phyloP scores from a whole-genome alignment of 352 stramenopile genomes.

The Thraustochytrium sp. region DNA sequence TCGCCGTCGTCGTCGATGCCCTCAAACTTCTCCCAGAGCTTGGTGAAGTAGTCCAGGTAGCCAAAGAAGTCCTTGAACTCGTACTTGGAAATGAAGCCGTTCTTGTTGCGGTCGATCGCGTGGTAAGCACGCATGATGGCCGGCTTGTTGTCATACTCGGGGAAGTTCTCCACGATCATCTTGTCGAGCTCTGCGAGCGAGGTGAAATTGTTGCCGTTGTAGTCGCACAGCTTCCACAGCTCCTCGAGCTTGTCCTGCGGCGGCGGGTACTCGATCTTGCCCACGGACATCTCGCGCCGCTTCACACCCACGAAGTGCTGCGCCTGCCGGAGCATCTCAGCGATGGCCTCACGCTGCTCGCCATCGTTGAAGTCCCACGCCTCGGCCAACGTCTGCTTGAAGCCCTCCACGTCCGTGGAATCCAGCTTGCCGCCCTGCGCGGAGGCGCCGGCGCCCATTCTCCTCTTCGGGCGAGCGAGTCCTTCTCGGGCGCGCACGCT shows the following conservation, averaged over 20 bases:
- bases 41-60: constrained; percentile 42
- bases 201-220: constrained; percentile 35
- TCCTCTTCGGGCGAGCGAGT: no score
- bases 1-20: constrained; percentile 11
- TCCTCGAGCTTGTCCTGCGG: background rate
- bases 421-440: background rate
- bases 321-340: background rate
- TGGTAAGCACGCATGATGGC: constrained; percentile 43
- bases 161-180: constrained; percentile 35
- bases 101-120: constrained; percentile 18
- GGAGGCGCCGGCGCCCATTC: constrained; percentile 11
- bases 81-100: constrained; percentile 42
- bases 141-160: constrained; percentile 46
- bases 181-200: constrained; percentile 44
- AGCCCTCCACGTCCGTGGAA: background rate
- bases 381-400: background rate
- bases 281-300: background rate
- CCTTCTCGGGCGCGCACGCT: no score
- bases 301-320: background rate
- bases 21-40: constrained; percentile 41
- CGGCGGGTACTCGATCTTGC: constrained; percentile 36
- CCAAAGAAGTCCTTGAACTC: constrained; percentile 40
- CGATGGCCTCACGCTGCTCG: background rate
- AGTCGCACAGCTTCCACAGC: constrained; percentile 34
- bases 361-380: constrained; percentile 19